A percentile compares a stretch with the other conserved stretches of the same genome.
These are phyloP conservation scores for Colletotrichum graminicola DNA, from an alignment of 2,329 filamentous ascomycete species.

Conservation along the genomic window DNA sequence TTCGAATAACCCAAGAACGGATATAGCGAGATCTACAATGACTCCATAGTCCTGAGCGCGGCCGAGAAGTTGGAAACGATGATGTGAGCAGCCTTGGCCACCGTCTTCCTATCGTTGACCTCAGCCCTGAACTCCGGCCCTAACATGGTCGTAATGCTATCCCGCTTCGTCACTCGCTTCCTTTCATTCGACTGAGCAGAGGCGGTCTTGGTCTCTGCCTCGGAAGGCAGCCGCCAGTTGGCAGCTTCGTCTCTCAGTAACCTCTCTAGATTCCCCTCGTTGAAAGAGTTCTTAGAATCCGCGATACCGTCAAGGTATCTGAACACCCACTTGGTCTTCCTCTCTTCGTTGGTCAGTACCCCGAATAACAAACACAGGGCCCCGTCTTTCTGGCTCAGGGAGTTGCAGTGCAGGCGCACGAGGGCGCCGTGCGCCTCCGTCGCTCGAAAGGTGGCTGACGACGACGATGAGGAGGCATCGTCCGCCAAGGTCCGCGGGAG, in stretches of 20 bases:
- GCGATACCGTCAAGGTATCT: conserved; percentile 5
- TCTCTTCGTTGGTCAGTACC: not conserved
- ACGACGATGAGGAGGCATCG: not conserved
- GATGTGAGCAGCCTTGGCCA: conserved; percentile 9
- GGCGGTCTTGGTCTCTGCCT: not conserved
- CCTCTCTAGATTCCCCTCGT: conserved; percentile 11
- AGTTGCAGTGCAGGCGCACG: conserved; percentile 2
- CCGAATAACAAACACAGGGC: conserved; percentile 4
- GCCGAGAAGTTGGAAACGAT: not conserved
- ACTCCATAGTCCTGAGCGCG: not conserved
- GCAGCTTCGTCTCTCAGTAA: not conserved
- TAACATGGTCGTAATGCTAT: conserved; percentile 1
- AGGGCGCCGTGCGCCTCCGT: conserved; percentile 16
- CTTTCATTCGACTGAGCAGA: not conserved
- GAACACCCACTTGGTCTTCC: conserved; percentile 13
- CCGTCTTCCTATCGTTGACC: conserved; percentile 15
- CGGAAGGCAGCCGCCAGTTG: conserved; percentile 1
- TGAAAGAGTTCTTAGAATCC: not conserved
- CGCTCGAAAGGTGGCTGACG: not conserved
- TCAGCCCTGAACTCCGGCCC: conserved; percentile 21
- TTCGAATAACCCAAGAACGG: too few species aligned
- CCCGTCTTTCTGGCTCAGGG: not conserved
- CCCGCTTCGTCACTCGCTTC: conserved; percentile 20
- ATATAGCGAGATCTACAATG: not conserved
- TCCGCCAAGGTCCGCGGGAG: not conserved